Evolutionary conservation across 352 stramenopile species (phyloP).

Genomic region (Thraustochytrium striatum): DNA sequence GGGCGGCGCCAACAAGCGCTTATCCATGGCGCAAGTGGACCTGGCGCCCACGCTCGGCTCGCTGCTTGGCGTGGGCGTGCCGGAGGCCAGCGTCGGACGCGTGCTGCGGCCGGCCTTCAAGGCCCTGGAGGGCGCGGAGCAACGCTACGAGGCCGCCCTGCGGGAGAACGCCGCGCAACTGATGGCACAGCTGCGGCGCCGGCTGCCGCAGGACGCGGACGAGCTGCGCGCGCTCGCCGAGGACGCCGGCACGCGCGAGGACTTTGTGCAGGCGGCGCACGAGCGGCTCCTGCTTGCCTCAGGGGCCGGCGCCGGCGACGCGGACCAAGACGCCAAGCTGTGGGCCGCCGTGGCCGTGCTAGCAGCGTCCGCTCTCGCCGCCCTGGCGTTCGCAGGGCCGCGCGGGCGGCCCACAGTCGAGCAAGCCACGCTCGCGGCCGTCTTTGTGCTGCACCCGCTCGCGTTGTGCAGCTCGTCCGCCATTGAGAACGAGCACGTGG

Average conservation of each 20-base stretch:
- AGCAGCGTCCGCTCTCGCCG: background rate
- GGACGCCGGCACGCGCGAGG: background rate
- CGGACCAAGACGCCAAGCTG: background rate
- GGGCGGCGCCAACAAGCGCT: slow-evolving; percentile 30
- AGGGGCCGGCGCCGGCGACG: background rate
- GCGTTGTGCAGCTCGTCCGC: slow-evolving; percentile 58
- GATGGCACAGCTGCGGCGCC: background rate
- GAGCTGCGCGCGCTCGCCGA: background rate
- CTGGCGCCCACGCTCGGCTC: slow-evolving; percentile 72
- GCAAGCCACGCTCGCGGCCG: background rate
- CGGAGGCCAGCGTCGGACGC: slow-evolving; percentile 63
- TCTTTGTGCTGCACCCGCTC: background rate
- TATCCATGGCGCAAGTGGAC: slow-evolving; percentile 64
- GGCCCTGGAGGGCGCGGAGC: background rate
- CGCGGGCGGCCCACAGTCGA: background rate
- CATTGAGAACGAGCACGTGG: slow-evolving; percentile 81
- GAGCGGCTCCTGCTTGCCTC: background rate
- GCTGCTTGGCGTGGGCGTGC: slow-evolving; percentile 68
- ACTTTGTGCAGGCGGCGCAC: background rate
- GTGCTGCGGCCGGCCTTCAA: slow-evolving; percentile 65
- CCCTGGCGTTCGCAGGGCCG: background rate
- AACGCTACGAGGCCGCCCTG: background rate
- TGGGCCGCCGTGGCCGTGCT: background rate
- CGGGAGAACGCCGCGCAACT: slow-evolving; percentile 6
- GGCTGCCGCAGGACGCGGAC: background rate